phyloP scores from a whole-genome alignment of 2,329 filamentous ascomycete species.

The Claviceps fusiformis region DNA sequence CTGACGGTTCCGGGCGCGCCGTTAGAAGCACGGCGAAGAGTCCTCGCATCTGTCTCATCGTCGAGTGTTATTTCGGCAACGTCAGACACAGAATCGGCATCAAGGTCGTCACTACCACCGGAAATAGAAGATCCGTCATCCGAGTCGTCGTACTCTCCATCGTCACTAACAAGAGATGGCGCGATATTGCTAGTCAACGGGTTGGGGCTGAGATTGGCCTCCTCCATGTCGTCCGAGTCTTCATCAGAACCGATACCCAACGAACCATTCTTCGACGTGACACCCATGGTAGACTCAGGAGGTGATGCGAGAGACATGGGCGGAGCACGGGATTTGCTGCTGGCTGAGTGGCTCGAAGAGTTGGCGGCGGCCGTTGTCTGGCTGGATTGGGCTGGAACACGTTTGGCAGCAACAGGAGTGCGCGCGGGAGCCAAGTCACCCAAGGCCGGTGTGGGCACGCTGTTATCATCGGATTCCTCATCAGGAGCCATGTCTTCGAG shows the following conservation, averaged over 20 bases:
- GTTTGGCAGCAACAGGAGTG: constrained; percentile 34
- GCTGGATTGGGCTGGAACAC: constrained; percentile 44
- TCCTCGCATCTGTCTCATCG: constrained; percentile 36
- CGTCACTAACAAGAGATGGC: constrained; percentile 67
- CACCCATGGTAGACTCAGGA: constrained; percentile 12
- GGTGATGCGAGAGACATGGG: constrained; percentile 27
- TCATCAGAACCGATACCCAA: constrained; percentile 24
- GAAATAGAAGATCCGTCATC: constrained; percentile 49
- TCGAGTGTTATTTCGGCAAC: constrained; percentile 49
- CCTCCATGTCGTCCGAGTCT: constrained; percentile 35
- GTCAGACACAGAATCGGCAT: constrained; percentile 46
- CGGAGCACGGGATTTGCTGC: constrained; percentile 39
- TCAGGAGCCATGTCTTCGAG: constrained; percentile 36
- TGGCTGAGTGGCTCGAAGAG: constrained; percentile 33
- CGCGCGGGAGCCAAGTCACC: constrained; percentile 14
- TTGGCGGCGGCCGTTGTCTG: constrained; percentile 32
- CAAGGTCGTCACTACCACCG: constrained; percentile 41
- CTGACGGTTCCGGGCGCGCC: constrained; percentile 31
- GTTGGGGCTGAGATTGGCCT: constrained; percentile 53
- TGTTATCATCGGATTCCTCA: constrained; percentile 36
- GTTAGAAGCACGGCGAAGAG: constrained; percentile 30
- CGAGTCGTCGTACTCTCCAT: constrained; percentile 64
- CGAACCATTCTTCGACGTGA: constrained; percentile 11
- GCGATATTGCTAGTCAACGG: constrained; percentile 62
- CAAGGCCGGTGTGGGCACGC: constrained; percentile 8